A percentile compares a stretch with the other conserved stretches of the same genome.
phyloP scores from a whole-genome alignment of 2,329 filamentous ascomycete genomes.

The Penicillium sp. region DNA sequence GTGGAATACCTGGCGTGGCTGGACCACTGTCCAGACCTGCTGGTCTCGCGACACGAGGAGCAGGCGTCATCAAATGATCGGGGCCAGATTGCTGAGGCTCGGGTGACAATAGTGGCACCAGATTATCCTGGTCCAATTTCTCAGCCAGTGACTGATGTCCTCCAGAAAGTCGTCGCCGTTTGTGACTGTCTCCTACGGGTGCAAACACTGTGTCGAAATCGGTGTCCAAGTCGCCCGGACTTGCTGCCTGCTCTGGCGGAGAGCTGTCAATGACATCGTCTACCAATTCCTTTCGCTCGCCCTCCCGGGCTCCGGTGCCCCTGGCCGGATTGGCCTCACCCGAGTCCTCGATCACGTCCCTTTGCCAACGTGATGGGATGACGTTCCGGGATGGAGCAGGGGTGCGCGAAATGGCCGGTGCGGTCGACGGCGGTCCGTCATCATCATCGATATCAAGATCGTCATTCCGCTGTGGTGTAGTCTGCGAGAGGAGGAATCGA shows the following conservation, averaged over 20 bases:
- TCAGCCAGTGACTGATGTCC: conserved; percentile 3
- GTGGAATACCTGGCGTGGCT: conserved; percentile 5
- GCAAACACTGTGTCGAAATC: conserved; percentile 32
- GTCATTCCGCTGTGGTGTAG: conserved; percentile 5
- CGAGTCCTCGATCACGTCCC: conserved; percentile 28
- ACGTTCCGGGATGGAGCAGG: conserved; percentile 3
- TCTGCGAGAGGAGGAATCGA: conserved; percentile 31
- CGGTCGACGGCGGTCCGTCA: conserved; percentile 16
- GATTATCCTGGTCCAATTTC: neutral
- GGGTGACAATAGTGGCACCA: conserved; percentile 20
- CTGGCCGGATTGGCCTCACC: conserved; percentile 14
- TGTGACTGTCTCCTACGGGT: conserved; percentile 23
- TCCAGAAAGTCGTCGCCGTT: conserved; percentile 30
- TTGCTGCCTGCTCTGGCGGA: conserved; percentile 8
- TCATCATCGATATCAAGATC: conserved; percentile 21
- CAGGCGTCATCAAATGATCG: conserved; percentile 4
- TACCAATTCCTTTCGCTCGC: neutral
- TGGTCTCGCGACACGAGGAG: conserved; percentile 2
- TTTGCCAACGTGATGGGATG: conserved; percentile 10
- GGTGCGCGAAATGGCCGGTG: neutral
- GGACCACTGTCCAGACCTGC: conserved; percentile 2
- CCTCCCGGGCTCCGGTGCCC: neutral
- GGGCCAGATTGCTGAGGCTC: conserved; percentile 5
- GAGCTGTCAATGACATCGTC: conserved; percentile 18
- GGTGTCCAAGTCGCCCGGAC: conserved; percentile 13